Percentiles rank a stretch among this genome's conserved stretches.
Conservation (phyloP, 106 monocot genomes). For the Allium cepa region DNA sequence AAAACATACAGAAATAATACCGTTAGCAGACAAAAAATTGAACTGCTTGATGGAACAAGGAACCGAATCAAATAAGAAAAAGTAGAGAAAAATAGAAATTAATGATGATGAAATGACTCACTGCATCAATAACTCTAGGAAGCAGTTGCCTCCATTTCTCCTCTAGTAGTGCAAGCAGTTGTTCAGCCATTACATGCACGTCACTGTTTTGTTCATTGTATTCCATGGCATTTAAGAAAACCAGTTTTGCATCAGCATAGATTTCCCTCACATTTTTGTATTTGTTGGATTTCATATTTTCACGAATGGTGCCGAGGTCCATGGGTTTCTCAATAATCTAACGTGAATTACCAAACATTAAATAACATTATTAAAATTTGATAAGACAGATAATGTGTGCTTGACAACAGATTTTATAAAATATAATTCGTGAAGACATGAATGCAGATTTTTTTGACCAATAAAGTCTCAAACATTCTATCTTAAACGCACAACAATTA, state of each 20-base stretch:
- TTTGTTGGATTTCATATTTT: slow-evolving; percentile 69
- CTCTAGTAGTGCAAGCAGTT: slow-evolving; percentile 71
- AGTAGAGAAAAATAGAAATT: neutral
- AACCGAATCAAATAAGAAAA: neutral
- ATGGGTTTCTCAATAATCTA: slow-evolving; percentile 91
- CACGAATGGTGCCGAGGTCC: slow-evolving; percentile 78
- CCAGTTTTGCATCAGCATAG: slow-evolving; percentile 83
- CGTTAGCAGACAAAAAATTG: no score
- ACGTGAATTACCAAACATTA: neutral
- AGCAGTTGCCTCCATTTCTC: slow-evolving; percentile 82
- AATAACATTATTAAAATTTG: neutral
- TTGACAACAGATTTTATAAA: neutral
- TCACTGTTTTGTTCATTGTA: slow-evolving; percentile 71
- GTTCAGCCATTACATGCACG: slow-evolving; percentile 74
- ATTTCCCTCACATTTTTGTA: slow-evolving; percentile 93
- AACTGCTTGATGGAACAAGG: no score
- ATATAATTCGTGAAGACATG: no score
- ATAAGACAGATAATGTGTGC: no score
- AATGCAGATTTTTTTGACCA: no score
- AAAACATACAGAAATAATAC: no score
- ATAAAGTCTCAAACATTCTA: no score
- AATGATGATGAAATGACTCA: slow-evolving; percentile 18
- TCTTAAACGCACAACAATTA: no score
- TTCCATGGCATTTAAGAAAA: slow-evolving; percentile 92
- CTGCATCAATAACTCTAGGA: slow-evolving; percentile 88